phyloP scores from a whole-genome alignment of 1,139 yeast genomes.

The Kurtzmaniella quercitrusa region DNA sequence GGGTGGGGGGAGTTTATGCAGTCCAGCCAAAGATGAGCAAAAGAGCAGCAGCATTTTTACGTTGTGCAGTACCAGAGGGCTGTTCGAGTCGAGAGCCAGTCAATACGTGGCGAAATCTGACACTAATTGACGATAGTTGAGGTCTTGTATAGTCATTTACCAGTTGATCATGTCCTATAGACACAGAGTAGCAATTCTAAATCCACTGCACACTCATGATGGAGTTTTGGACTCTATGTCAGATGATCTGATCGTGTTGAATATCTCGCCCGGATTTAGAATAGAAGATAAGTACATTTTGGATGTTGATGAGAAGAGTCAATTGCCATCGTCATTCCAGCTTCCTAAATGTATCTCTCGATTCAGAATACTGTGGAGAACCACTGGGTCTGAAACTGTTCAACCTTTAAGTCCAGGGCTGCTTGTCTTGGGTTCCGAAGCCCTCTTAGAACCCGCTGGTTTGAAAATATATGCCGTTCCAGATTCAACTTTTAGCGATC shows the following conservation, averaged over 20 bases:
- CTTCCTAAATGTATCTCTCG: slow-evolving; percentile 10
- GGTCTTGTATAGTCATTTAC: too few species aligned
- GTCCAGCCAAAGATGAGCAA: too few species aligned
- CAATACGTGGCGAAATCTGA: background rate
- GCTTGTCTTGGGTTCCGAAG: slow-evolving; percentile 6
- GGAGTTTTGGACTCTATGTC: slow-evolving; percentile 18
- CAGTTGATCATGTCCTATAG: background rate
- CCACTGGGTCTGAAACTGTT: background rate
- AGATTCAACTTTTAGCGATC: background rate
- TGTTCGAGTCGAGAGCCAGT: background rate
- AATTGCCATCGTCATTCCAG: background rate
- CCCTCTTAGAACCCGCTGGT: background rate
- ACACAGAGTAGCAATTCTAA: slow-evolving; percentile 33
- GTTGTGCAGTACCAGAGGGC: too few species aligned
- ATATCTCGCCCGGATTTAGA: slow-evolving; percentile 13
- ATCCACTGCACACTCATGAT: slow-evolving; percentile 23
- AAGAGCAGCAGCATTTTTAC: too few species aligned
- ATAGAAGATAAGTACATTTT: slow-evolving; percentile 18
- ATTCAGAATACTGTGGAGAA: slow-evolving; percentile 5
- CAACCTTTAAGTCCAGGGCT: background rate
- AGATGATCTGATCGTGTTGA: slow-evolving; percentile 12
- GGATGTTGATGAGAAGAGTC: background rate
- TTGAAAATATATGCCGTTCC: background rate
- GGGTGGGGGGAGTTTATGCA: too few species aligned
- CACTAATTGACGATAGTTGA: background rate